Conservation (phyloP, 179 eudicot genomes). For the Camellia oleifera region DNA sequence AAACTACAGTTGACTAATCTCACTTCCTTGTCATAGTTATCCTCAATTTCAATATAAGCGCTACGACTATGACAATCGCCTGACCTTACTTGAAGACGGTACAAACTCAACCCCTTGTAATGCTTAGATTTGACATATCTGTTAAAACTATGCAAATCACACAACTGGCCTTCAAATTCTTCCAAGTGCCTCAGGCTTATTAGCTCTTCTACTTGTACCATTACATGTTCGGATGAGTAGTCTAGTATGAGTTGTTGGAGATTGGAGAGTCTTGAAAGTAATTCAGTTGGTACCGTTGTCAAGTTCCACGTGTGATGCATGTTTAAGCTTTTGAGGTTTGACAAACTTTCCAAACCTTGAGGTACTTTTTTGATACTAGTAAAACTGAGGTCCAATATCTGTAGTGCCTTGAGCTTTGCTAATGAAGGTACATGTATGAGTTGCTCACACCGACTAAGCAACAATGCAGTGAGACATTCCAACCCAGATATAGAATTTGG, state of each 20-base stretch:
- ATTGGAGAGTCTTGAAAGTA: neutral
- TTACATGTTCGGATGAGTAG: slow-evolving; percentile 1
- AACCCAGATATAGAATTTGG: neutral
- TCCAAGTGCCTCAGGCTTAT: neutral
- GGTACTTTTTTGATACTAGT: neutral
- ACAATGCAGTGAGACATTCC: slow-evolving; percentile 1
- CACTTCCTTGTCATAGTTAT: neutral
- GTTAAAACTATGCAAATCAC: neutral
- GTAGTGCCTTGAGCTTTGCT: neutral
- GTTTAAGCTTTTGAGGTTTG: neutral
- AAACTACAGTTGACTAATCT: neutral
- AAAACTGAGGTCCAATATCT: neutral
- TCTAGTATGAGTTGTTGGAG: slow-evolving; percentile 4
- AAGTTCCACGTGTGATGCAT: neutral
- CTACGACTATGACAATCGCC: neutral
- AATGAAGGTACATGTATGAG: slow-evolving; percentile 4
- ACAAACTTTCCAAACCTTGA: slow-evolving; percentile 4
- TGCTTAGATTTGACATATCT: slow-evolving; percentile 9
- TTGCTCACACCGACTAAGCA: neutral
- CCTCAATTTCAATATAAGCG: neutral
- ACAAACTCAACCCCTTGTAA: neutral
- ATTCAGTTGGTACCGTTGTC: neutral
- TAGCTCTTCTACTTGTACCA: slow-evolving; percentile 5
- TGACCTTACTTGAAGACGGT: slow-evolving; percentile 1
- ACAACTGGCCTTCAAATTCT: slow-evolving; percentile 8